Conservation (phyloP, 352 stramenopile species). For the Phytophthora pisi region DNA sequence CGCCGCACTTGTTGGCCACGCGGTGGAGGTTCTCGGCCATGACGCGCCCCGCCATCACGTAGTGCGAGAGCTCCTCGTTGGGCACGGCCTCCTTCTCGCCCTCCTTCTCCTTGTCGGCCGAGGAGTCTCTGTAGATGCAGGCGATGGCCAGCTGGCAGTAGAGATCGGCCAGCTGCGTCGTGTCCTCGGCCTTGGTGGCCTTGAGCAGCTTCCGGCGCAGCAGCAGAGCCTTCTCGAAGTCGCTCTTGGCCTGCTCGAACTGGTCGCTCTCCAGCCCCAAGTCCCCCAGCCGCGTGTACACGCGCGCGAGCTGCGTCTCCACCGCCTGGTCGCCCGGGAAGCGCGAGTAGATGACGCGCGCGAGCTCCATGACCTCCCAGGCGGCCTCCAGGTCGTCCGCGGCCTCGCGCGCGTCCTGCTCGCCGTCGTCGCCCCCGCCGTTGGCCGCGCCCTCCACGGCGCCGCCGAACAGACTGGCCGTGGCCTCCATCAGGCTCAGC, state of each 20-base stretch:
- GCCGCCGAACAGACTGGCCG: constrained; percentile 63
- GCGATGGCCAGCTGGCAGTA: constrained; percentile 87
- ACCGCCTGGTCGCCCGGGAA: constrained; percentile 70
- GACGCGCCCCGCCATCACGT: constrained; percentile 78
- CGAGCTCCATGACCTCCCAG: constrained; percentile 89
- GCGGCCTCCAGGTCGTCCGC: constrained; percentile 82
- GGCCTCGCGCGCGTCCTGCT: constrained; percentile 60
- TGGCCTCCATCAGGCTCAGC: constrained; percentile 72
- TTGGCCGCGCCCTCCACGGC: constrained; percentile 31
- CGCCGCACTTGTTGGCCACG: constrained; percentile 43
- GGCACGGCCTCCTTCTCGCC: constrained; percentile 29
- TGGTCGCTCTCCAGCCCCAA: constrained; percentile 83
- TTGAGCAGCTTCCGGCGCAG: constrained; percentile 77
- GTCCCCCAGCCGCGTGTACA: constrained; percentile 84
- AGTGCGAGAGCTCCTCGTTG: constrained; percentile 74
- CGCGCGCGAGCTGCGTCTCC: constrained; percentile 77
- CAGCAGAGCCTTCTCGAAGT: constrained; percentile 82
- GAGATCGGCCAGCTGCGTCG: constrained; percentile 78
- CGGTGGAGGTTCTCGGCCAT: constrained; percentile 87
- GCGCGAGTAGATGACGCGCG: constrained; percentile 81
- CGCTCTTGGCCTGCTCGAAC: constrained; percentile 73
- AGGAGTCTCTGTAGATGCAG: constrained; percentile 81
- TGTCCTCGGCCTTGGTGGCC: constrained; percentile 67
- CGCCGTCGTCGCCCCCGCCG: constrained; percentile 37
- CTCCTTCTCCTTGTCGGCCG: constrained; percentile 16